Evolutionary conservation across 1,284 basidiomycete genomes (phyloP).

Genomic region (Ganoderma lingzhi): DNA sequence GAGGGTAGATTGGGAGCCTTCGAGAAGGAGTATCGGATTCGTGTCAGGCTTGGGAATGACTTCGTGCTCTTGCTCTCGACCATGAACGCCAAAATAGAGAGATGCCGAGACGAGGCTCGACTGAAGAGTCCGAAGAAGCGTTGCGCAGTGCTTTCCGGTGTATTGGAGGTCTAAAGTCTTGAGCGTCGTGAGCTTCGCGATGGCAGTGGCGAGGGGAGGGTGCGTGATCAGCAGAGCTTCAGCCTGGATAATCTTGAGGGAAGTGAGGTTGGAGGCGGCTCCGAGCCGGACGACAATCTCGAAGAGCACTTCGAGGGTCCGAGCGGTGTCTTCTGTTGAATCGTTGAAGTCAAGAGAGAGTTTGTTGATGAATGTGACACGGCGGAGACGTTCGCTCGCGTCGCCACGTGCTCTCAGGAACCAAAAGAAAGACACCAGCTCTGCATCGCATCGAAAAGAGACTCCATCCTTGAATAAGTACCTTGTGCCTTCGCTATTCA

Average conservation of each 20-base stretch:
- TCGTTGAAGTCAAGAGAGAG: background rate
- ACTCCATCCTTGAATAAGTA: background rate
- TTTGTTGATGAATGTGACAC: background rate
- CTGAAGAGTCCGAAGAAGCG: background rate
- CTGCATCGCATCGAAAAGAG: background rate
- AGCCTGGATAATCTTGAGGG: background rate
- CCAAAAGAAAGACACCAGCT: background rate
- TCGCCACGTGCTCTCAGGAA: background rate
- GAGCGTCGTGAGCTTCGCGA: background rate
- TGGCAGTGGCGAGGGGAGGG: background rate
- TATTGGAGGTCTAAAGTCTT: background rate
- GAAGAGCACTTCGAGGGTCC: background rate
- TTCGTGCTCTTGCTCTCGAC: background rate
- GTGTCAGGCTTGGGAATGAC: background rate
- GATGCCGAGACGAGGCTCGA: background rate
- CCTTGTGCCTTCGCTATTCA: background rate
- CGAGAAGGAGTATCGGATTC: background rate
- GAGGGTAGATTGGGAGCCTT: background rate
- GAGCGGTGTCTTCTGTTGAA: background rate
- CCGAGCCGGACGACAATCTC: background rate
- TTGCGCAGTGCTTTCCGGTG: background rate
- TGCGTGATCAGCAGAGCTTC: background rate
- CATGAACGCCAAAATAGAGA: background rate
- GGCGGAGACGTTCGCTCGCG: background rate
- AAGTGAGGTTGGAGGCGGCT: background rate